Evolutionary conservation across 208 protist species (phyloP).

Genomic region (Crithidia acanthocephali): DNA sequence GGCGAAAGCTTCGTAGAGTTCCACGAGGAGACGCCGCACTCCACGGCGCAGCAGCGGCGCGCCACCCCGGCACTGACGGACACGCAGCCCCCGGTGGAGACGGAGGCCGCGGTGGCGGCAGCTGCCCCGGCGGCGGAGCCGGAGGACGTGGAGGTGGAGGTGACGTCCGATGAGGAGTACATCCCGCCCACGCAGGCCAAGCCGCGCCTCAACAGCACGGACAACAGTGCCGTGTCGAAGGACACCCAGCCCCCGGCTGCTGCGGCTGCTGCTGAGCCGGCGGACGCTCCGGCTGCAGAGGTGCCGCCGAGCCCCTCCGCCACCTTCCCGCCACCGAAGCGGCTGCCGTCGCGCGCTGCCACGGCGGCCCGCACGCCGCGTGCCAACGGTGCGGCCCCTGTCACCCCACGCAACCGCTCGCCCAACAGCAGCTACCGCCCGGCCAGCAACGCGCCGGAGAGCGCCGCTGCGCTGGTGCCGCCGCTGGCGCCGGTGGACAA

Average conservation of each 20-base stretch:
- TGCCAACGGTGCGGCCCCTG: background rate
- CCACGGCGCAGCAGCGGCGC: constrained; percentile 1
- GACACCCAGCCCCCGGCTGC: background rate
- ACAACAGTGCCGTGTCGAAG: background rate
- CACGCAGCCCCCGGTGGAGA: background rate
- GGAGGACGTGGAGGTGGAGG: background rate
- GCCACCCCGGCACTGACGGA: background rate
- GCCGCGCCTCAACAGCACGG: background rate
- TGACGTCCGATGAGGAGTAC: background rate
- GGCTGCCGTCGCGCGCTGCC: constrained; percentile 27
- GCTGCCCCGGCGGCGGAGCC: background rate
- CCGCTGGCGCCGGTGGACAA: constrained; percentile 6
- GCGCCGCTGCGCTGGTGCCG: constrained; percentile 1
- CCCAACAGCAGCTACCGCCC: constrained; percentile 21
- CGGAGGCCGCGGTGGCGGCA: background rate
- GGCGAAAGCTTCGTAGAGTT: constrained; percentile 7
- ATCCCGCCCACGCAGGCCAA: constrained; percentile 11
- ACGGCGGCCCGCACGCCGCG: constrained; percentile 21
- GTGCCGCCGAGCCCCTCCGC: background rate
- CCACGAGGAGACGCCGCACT: constrained; percentile 15
- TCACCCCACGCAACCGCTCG: constrained; percentile 32
- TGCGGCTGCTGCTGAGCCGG: background rate
- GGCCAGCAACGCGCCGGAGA: background rate
- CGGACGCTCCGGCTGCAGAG: background rate
- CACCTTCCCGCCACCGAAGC: constrained; percentile 17